Evolutionary conservation across 1,284 basidiomycete genomes (phyloP).

Genomic region (Pascua guehoae): DNA sequence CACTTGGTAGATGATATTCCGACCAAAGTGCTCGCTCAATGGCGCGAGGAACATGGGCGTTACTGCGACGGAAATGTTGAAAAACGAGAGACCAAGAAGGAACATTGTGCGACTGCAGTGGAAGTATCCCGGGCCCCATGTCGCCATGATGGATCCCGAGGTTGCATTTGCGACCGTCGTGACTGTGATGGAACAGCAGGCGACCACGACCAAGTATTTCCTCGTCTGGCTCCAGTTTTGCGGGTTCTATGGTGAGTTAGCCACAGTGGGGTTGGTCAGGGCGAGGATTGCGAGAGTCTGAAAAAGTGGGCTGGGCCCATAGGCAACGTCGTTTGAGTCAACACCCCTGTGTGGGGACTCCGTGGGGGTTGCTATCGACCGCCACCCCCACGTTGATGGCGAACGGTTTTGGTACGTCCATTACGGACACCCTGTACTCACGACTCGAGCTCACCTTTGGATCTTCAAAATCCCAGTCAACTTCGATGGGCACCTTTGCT

Average conservation of each 20-base stretch:
- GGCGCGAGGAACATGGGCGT: slow-evolving; percentile 43
- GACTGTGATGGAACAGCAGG: slow-evolving; percentile 23
- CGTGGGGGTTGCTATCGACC: too few species aligned
- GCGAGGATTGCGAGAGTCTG: too few species aligned
- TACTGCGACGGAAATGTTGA: slow-evolving; percentile 32
- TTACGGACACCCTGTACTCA: not conserved
- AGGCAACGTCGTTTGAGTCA: too few species aligned
- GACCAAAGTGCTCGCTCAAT: slow-evolving; percentile 38
- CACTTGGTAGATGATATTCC: slow-evolving; percentile 40
- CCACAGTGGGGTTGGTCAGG: too few species aligned
- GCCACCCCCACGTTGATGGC: too few species aligned
- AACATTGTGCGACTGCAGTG: slow-evolving; percentile 22
- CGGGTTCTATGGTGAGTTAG: slow-evolving; percentile 28
- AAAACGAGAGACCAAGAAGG: slow-evolving; percentile 24
- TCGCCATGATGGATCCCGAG: slow-evolving; percentile 23
- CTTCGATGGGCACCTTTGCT: slow-evolving; percentile 7
- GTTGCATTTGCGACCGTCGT: slow-evolving; percentile 26
- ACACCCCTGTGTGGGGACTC: too few species aligned
- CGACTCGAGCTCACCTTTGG: slow-evolving; percentile 30
- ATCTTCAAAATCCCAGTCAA: slow-evolving; percentile 35
- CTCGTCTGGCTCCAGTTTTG: slow-evolving; percentile 30
- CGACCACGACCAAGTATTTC: slow-evolving; percentile 28
- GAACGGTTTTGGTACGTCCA: too few species aligned
- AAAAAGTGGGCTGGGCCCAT: too few species aligned
- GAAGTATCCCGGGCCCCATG: slow-evolving; percentile 30